Conservation (phyloP, 1,284 basidiomycete species). For the Fomitopsis betulina region DNA sequence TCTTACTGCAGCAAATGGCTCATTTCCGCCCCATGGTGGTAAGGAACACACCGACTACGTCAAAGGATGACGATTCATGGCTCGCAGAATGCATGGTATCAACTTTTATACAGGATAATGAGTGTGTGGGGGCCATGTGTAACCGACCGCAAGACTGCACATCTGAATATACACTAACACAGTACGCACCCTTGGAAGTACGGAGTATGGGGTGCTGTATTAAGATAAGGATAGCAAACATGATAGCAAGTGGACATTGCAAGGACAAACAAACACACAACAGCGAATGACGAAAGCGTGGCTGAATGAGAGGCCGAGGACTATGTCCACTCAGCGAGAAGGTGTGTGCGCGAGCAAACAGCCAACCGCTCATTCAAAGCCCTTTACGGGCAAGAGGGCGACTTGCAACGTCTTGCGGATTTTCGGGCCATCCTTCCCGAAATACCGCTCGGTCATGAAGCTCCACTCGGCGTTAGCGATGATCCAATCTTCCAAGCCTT, state of each 20-base stretch:
- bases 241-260: not conserved
- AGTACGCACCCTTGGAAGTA: not conserved
- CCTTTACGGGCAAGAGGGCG: not conserved
- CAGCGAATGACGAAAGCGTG: not conserved
- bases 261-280: not conserved
- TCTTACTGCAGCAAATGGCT: too few species aligned
- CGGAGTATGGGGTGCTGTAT: not conserved
- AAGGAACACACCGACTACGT: not conserved
- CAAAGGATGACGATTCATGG: not conserved
- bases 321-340: too few species aligned
- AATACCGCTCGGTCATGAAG: conserved; percentile 39
- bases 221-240: not conserved
- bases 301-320: not conserved
- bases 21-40: too few species aligned
- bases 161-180: not conserved
- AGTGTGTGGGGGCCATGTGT: not conserved
- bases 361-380: conserved; percentile 1
- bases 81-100: not conserved
- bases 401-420: conserved; percentile 3
- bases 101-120: not conserved
- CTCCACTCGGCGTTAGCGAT: conserved; percentile 37
- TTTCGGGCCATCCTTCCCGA: conserved; percentile 21
- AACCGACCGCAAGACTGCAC: not conserved
- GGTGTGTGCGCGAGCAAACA: not conserved
- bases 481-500: conserved; percentile 41